These are phyloP conservation scores for Termitomyces sp. DNA, from an alignment of 768 basidiomycete genomes.

Conservation along the genomic window DNA sequence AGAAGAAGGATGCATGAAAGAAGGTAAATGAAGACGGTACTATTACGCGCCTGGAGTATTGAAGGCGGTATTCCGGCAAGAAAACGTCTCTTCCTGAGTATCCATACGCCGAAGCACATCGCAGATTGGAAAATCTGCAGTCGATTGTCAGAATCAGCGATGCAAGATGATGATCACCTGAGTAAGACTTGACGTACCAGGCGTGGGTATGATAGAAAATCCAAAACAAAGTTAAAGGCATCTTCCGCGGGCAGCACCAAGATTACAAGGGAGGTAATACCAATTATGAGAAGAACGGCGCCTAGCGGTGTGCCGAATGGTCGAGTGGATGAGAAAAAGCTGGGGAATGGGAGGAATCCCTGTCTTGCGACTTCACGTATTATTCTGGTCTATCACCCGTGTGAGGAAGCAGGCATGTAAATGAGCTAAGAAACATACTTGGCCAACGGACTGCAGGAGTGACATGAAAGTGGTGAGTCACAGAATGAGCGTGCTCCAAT, in stretches of 20 bases:
- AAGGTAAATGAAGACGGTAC: conserved; percentile 21
- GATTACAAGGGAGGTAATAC: conserved; percentile 37
- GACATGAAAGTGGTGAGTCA: background rate
- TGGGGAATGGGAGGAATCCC: conserved; percentile 46
- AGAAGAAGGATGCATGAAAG: conserved; percentile 25
- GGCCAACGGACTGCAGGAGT: conserved; percentile 23
- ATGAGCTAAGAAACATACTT: conserved; percentile 11
- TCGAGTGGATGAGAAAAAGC: conserved; percentile 42
- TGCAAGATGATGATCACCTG: no score
- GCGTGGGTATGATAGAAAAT: conserved; percentile 36
- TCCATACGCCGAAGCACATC: conserved; percentile 28
- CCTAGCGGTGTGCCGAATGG: conserved; percentile 48
- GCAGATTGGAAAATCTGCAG: conserved; percentile 27
- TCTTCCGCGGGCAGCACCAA: conserved; percentile 33
- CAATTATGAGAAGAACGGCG: conserved; percentile 36
- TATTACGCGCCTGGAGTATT: conserved; percentile 22
- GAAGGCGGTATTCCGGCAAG: conserved; percentile 19
- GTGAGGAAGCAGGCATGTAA: no score
- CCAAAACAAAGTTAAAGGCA: conserved; percentile 34
- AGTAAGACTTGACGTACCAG: conserved; percentile 20
- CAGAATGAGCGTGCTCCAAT: background rate
- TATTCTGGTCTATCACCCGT: conserved; percentile 32
- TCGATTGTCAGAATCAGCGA: conserved; percentile 21
- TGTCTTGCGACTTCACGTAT: conserved; percentile 50
- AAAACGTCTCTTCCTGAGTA: conserved; percentile 22